Evolutionary conservation across 768 basidiomycete species (phyloP), one percentile per base, ranked within the genome.

Genomic region (Tulasnella sp.): DNA sequence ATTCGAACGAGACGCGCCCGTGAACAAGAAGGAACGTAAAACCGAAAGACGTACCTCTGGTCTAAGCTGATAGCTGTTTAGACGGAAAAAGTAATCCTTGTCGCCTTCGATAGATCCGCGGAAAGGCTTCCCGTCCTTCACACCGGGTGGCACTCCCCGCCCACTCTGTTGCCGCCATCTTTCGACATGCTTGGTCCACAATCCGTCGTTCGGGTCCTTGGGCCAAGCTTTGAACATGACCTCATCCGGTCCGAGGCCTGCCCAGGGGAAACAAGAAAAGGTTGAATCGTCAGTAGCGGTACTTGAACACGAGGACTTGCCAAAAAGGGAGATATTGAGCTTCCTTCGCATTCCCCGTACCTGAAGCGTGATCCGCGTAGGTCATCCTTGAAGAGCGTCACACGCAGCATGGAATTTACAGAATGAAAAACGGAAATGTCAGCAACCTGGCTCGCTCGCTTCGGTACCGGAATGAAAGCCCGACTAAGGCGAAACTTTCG

Each of bases 191-290:
- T 78, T 75, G 44, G 39, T 76, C 75, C 62, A 79, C 75, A 35
- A 44, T 14, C 71, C 71, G 32, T 63, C 37, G 1, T 4, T 72
- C 17, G 71, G 34, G 26, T 65, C 62, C 8, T 39, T 59, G 17
- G 59, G 36, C 71, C 71, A 67, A 67, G 74, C 76, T 34, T 79
- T 69, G 75, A 86, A 86, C 1, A 76, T 36, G 29, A 84, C 82
- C 74, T 85, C 84, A 71, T 92, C 90, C 1, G 90, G 88, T 19
- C 86, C 89, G 34, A 92, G 79, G 3, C 91, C 90, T 5, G 16
- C 16, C n/a, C 47, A 11, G 2, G 84, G 22, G 32, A 29, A 42
- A 7, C 29, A 9, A 32, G 19, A 32, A 6, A 52, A 69, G 29
- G 47, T 16, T 26, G 41, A 70, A 11, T 40, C 29, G 7, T 62